These are phyloP conservation scores for Zasmidium angulare DNA, from an alignment of 2,329 filamentous ascomycete genomes.

Conservation along the genomic window DNA sequence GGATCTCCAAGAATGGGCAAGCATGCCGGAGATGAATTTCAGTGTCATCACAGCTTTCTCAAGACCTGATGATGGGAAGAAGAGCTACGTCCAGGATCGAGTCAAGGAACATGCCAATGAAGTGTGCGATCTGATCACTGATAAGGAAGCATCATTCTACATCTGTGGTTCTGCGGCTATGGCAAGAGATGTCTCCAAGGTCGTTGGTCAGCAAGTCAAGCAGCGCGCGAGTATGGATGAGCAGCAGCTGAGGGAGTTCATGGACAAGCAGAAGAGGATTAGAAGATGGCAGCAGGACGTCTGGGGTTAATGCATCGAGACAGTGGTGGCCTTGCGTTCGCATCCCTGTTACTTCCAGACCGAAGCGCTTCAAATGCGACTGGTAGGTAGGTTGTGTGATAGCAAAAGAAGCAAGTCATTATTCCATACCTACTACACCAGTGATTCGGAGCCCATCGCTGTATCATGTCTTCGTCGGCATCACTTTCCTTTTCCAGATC, in stretches of 20 bases:
- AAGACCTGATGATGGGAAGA: conserved; percentile 20
- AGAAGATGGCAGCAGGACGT: conserved; percentile 29
- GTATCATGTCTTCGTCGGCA: no score
- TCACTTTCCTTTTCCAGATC: background rate
- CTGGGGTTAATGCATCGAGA: conserved; percentile 24
- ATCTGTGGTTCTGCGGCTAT: conserved; percentile 45
- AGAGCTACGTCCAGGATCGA: conserved; percentile 42
- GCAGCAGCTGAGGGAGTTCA: conserved; percentile 18
- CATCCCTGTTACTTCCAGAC: no score
- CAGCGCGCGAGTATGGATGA: conserved; percentile 16
- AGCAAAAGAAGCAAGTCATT: no score
- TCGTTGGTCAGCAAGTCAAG: conserved; percentile 14
- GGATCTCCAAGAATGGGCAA: conserved; percentile 18
- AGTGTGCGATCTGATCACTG: conserved; percentile 32
- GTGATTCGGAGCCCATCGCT: no score
- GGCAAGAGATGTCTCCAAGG: conserved; percentile 45
- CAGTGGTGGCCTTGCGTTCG: no score
- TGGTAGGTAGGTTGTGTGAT: no score
- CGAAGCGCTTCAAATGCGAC: no score
- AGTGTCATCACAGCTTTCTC: conserved; percentile 38
- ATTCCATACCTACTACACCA: no score
- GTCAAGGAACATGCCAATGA: conserved; percentile 35
- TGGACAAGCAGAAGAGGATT: conserved; percentile 25
- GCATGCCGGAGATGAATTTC: conserved; percentile 25
- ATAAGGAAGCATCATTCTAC: conserved; percentile 41